Evolutionary conservation across 176 grass and related monocot genomes (phyloP).

Genomic region (Saccharum officinarum): DNA sequence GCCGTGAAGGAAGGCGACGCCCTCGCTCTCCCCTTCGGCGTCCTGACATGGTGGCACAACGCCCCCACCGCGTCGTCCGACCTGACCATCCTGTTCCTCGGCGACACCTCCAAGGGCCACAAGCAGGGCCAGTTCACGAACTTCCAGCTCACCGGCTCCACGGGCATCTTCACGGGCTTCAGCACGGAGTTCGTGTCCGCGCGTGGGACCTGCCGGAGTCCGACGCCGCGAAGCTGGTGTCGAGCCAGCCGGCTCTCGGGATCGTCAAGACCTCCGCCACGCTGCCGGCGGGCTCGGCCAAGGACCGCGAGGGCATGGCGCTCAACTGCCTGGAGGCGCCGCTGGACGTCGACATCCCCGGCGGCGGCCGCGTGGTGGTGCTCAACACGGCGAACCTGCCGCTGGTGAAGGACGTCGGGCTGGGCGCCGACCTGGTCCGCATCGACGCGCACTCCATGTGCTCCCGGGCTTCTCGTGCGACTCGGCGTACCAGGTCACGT

Average conservation of each 20-base stretch:
- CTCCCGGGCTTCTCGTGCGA: constrained; percentile 94
- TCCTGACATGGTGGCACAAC: constrained; percentile 88
- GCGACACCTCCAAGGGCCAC: constrained; percentile 90
- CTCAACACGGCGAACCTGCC: constrained; percentile 83
- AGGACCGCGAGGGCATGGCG: constrained; percentile 63
- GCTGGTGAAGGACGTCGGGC: constrained; percentile 64
- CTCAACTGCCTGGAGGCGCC: constrained; percentile 81
- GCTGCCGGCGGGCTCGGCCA: constrained; percentile 26
- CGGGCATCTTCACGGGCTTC: constrained; percentile 86
- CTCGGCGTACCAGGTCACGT: constrained; percentile 88
- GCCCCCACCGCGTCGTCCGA: constrained; percentile 32
- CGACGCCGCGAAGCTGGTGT: constrained; percentile 59
- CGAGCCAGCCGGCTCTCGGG: constrained; percentile 41
- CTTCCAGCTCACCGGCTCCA: constrained; percentile 62
- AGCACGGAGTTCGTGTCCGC: constrained; percentile 67
- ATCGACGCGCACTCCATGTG: constrained; percentile 83
- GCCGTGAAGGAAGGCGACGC: constrained; percentile 76
- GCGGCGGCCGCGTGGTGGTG: constrained; percentile 72
- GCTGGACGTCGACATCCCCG: constrained; percentile 76
- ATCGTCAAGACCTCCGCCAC: constrained; percentile 57
- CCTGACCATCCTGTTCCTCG: constrained; percentile 70
- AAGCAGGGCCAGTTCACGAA: constrained; percentile 76
- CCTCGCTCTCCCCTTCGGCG: constrained; percentile 76
- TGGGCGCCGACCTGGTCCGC: constrained; percentile 80
- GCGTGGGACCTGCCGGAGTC: constrained; percentile 66